These are phyloP conservation scores for Coleophoma eucalyptorum DNA, from an alignment of 2,329 filamentous ascomycete species.

Conservation along the genomic window DNA sequence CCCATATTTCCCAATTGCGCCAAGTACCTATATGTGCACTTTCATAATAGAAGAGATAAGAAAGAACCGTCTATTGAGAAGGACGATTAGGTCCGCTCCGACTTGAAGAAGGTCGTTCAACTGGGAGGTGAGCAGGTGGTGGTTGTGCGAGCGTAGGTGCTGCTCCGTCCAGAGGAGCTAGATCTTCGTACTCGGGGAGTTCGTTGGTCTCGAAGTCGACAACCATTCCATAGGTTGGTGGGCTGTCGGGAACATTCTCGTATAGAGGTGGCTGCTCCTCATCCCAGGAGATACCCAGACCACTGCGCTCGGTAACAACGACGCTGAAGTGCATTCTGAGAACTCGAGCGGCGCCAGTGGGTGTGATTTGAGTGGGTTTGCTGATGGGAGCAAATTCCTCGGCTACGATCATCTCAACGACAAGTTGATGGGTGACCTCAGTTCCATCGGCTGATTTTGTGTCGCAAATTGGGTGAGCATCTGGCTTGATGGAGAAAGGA, in stretches of 20 bases:
- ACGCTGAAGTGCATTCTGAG: slow-evolving; percentile 89
- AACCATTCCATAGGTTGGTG: slow-evolving; percentile 58
- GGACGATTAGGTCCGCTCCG: no score
- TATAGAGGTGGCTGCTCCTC: slow-evolving; percentile 94
- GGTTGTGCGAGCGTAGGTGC: not conserved
- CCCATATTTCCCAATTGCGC: not conserved
- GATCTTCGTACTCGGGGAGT: slow-evolving; percentile 25
- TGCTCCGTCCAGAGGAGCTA: slow-evolving; percentile 14
- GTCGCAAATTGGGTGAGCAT: slow-evolving; percentile 69
- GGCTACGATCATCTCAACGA: slow-evolving; percentile 90
- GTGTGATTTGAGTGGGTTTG: slow-evolving; percentile 65
- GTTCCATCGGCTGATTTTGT: slow-evolving; percentile 71
- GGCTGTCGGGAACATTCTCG: slow-evolving; percentile 84
- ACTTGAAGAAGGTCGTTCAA: not conserved
- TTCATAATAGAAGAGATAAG: no score
- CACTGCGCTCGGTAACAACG: slow-evolving; percentile 75
- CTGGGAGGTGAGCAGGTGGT: not conserved
- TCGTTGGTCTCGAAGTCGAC: slow-evolving; percentile 16
- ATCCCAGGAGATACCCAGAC: slow-evolving; percentile 90
- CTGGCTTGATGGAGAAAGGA: slow-evolving; percentile 53
- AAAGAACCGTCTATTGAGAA: no score
- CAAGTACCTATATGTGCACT: not conserved
- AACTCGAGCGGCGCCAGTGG: slow-evolving; percentile 86
- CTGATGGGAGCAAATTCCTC: slow-evolving; percentile 81
- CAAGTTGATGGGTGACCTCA: slow-evolving; percentile 77